phyloP scores from a whole-genome alignment of 2,329 filamentous ascomycete genomes.

The Trichoderma sp. region DNA sequence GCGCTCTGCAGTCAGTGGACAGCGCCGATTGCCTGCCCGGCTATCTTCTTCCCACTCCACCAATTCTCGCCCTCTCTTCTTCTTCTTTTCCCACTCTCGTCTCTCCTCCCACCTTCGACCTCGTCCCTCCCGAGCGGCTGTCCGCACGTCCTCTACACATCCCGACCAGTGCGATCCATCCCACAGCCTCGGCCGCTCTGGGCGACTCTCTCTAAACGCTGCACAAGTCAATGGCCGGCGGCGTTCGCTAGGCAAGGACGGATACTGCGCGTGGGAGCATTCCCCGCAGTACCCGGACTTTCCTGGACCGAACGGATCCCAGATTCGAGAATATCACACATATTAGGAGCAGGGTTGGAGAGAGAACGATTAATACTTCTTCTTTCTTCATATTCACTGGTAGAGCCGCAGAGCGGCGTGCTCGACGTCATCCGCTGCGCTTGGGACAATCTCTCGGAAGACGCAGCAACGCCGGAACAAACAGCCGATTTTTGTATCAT shows the following conservation, averaged over 20 bases:
- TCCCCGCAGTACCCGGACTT: conserved; percentile 54
- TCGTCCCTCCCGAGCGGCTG: conserved; percentile 11
- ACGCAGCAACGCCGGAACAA: background rate
- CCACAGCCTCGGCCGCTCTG: conserved; percentile 7
- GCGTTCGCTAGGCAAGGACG: conserved; percentile 53
- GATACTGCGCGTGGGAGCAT: conserved; percentile 57
- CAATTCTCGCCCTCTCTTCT: background rate
- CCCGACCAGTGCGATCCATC: conserved; percentile 11
- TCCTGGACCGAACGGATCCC: conserved; percentile 25
- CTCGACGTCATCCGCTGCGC: conserved; percentile 10
- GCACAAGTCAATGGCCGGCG: conserved; percentile 54
- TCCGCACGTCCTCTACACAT: background rate
- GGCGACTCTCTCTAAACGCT: conserved; percentile 16
- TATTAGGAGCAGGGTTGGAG: background rate
- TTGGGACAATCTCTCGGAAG: background rate
- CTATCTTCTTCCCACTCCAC: conserved; percentile 9
- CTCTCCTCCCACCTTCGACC: background rate
- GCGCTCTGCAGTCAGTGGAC: conserved; percentile 2
- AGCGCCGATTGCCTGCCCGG: background rate
- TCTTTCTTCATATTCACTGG: background rate
- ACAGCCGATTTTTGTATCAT: background rate
- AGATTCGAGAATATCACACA: conserved; percentile 7
- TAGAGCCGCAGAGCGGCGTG: conserved; percentile 1
- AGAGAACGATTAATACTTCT: background rate
- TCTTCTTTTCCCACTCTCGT: background rate